These are phyloP conservation scores for Globisporangium ultimum DNA, from an alignment of 352 stramenopile genomes.

Conservation along the genomic window DNA sequence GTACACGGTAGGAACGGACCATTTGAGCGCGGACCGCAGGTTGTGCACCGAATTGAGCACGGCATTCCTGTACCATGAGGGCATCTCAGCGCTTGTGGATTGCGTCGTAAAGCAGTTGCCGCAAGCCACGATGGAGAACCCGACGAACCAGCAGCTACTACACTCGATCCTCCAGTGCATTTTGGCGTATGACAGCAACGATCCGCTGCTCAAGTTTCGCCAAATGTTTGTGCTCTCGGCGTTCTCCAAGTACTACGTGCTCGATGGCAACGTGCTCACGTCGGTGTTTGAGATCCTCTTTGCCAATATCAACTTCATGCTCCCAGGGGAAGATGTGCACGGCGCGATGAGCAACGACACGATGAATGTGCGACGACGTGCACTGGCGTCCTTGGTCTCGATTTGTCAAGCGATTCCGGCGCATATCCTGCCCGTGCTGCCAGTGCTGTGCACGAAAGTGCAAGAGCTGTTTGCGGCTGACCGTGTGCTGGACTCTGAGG, in stretches of 20 bases:
- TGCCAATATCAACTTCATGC: conserved; percentile 64
- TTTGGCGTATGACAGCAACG: conserved; percentile 44
- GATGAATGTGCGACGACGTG: conserved; percentile 65
- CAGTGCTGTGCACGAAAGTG: conserved; percentile 62
- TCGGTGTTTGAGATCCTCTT: conserved; percentile 78
- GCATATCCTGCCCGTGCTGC: conserved; percentile 74
- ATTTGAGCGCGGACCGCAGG: conserved; percentile 37
- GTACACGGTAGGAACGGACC: conserved; percentile 42
- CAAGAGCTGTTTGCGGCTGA: conserved; percentile 69
- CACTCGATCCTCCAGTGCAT: conserved; percentile 50
- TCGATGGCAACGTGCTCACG: conserved; percentile 53
- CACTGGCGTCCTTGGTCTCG: conserved; percentile 64
- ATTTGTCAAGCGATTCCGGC: conserved; percentile 76
- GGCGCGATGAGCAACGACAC: conserved; percentile 63
- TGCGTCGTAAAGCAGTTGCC: conserved; percentile 78
- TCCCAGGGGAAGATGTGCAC: conserved; percentile 64
- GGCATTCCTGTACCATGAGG: conserved; percentile 75
- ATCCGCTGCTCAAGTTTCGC: conserved; percentile 73
- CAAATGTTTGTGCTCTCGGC: conserved; percentile 64
- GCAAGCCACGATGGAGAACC: conserved; percentile 29
- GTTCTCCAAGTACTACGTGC: conserved; percentile 76
- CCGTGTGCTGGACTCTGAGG: conserved; percentile 71
- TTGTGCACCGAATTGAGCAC: conserved; percentile 64
- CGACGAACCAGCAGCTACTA: conserved; percentile 38
- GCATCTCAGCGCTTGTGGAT: conserved; percentile 62